A percentile compares a stretch with the other conserved stretches of the same genome.
Evolutionary conservation across 257 asterid genomes (phyloP).

Genomic region (Leptodermis oblonga): DNA sequence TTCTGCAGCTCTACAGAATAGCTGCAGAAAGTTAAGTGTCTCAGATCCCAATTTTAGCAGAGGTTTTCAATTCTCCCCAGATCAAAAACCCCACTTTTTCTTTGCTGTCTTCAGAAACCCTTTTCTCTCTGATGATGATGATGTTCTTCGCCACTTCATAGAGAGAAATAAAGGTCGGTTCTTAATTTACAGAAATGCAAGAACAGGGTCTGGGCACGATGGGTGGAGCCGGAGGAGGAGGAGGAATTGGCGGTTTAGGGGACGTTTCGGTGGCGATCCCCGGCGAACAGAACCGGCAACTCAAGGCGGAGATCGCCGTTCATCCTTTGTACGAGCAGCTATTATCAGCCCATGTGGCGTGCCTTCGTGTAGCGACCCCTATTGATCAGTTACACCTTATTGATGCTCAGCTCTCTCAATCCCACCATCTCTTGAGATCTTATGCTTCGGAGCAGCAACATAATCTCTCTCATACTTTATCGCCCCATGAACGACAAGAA

Average conservation of each 20-base stretch:
- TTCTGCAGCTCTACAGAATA: constrained; percentile 35
- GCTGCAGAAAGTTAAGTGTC: constrained; percentile 61
- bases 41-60: constrained; percentile 54
- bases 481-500: constrained; percentile 68
- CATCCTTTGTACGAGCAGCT: constrained; percentile 91
- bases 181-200: constrained; percentile 24
- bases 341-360: constrained; percentile 86
- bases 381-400: constrained; percentile 84
- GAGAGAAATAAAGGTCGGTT: too few relatives aligned
- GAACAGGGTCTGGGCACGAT: constrained; percentile 36
- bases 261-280: constrained; percentile 29
- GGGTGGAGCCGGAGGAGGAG: constrained; percentile 27
- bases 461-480: constrained; percentile 28
- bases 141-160: background rate
- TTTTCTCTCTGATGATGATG: constrained; percentile 9
- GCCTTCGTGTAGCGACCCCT: constrained; percentile 98
- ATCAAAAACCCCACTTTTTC: constrained; percentile 17
- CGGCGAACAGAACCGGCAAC: constrained; percentile 33
- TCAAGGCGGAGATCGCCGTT: constrained; percentile 81
- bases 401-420: constrained; percentile 81
- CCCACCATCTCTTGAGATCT: constrained; percentile 61
- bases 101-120: constrained; percentile 27
- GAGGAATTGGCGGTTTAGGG: constrained; percentile 22
- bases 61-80: too few relatives aligned
- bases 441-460: constrained; percentile 52